Evolutionary conservation across 768 basidiomycete genomes (phyloP).

Genomic region (Solioccasus polychromus): DNA sequence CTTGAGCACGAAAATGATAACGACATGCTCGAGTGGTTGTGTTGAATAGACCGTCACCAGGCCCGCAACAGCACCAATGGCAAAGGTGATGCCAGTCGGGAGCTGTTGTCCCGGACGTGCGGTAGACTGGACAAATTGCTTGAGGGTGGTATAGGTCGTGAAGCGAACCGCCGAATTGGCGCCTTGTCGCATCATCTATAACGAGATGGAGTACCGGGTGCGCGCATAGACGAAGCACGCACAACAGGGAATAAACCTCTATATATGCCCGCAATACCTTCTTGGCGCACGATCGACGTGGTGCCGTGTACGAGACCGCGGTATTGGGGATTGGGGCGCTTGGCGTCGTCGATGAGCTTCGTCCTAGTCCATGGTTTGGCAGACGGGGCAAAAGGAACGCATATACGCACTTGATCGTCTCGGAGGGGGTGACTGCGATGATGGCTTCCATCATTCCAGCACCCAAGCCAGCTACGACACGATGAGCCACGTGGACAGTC

Average conservation of each 20-base stretch:
- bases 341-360: conserved; percentile 94
- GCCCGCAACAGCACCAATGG: conserved; percentile 90
- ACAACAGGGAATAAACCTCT: conserved; percentile 93
- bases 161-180: conserved; percentile 97
- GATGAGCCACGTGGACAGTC: conserved; percentile 9
- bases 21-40: conserved; percentile 75
- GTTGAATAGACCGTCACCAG: conserved; percentile 92
- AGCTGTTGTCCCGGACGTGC: conserved; percentile 80
- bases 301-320: conserved; percentile 88
- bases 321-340: conserved; percentile 80
- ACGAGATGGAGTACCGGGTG: neutral
- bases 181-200: conserved; percentile 94
- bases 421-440: conserved; percentile 94
- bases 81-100: conserved; percentile 88
- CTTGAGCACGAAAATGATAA: neutral
- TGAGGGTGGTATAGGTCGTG: conserved; percentile 91
- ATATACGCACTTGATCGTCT: conserved; percentile 88
- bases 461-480: conserved; percentile 61
- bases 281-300: conserved; percentile 70
- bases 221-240: conserved; percentile 28
- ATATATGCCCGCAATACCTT: conserved; percentile 84
- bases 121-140: conserved; percentile 87
- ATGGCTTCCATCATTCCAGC: conserved; percentile 93
- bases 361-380: conserved; percentile 55
- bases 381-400: neutral